Evolutionary conservation across 2,329 filamentous ascomycete species (phyloP), one percentile per base, ranked within the genome.

Genomic region (Neonectria ditissima): DNA sequence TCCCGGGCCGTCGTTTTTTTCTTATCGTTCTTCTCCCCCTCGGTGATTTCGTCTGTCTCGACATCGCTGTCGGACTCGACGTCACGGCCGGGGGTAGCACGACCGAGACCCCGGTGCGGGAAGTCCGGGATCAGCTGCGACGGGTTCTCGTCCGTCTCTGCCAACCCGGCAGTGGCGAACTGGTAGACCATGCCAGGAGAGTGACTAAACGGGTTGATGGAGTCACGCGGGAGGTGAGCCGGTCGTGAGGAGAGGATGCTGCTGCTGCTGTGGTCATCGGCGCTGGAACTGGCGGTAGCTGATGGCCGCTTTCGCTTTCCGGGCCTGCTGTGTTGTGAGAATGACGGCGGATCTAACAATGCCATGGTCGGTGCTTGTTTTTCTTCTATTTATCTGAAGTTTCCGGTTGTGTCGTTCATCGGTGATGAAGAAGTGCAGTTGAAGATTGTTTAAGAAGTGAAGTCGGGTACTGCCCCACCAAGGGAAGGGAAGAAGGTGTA

Each of bases 41-140:
- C 34, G 14, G 59, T 59, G 10, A 91, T 87, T 78, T 93, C 91
- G 76, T 95, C 95, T 26, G 81, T 81, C 18, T 95, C 87, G 24
- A 57, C 59, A 18, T 72, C 68, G 30, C 57, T 70, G 34, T 69
- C 68, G 4, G 53, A 48, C 58, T 73, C 71, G 14, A 65, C 63
- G 18, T 34, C 51, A 5, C 61, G 64, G 7, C 62, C 41, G 18
- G 54, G 5, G 11, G 53, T 53, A 2, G 53, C 51, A 6, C 47
- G 59, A 3, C 60, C 56, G 2, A 77, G 60, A 4, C 74, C 71
- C 1, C 82, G 79, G 72, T 90, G 87, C 1, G 87, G 87, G 54
- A 89, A 90, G 9, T 80, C 74, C 78, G 74, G 48, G 63, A 71
- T 59, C 63, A 73, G 13, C 73, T 79, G 10, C 78, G 85, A 39